These are phyloP conservation scores for Acacia confusa DNA, from an alignment of 306 rosid genomes.

Conservation along the genomic window DNA sequence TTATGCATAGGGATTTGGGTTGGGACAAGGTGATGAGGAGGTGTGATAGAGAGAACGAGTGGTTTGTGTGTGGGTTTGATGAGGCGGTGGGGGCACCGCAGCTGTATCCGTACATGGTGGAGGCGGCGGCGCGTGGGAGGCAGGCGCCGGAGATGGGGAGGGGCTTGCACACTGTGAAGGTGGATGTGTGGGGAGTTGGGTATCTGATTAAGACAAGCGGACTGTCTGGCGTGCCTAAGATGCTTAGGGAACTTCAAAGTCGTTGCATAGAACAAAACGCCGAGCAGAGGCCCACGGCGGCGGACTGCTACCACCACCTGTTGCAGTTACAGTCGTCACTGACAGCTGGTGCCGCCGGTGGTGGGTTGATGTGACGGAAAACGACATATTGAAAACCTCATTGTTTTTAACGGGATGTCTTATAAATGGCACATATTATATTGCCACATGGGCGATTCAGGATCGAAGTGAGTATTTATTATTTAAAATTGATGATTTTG, in stretches of 20 bases:
- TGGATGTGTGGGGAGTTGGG: constrained; percentile 95
- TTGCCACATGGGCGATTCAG: neutral
- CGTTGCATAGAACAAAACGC: constrained; percentile 89
- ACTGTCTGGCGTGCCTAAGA: constrained; percentile 61
- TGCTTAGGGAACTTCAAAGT: constrained; percentile 76
- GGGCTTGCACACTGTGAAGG: constrained; percentile 89
- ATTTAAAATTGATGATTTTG: neutral
- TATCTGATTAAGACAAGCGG: constrained; percentile 71
- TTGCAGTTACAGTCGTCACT: constrained; percentile 83
- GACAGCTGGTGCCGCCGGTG: constrained; percentile 49
- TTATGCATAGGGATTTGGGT: constrained; percentile 81
- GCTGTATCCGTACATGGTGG: constrained; percentile 41
- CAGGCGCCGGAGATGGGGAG: constrained; percentile 94
- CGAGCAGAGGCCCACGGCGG: constrained; percentile 90
- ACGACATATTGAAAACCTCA: neutral
- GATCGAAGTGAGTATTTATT: too few relatives aligned
- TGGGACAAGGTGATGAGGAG: constrained; percentile 83
- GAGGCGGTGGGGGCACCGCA: constrained; percentile 86
- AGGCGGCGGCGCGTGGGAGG: constrained; percentile 46
- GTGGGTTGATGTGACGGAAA: constrained; percentile 54
- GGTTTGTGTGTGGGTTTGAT: constrained; percentile 84
- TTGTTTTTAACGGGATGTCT: neutral
- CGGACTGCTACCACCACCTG: constrained; percentile 96
- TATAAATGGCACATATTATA: neutral
- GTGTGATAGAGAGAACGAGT: constrained; percentile 56